Evolutionary conservation across 352 stramenopile genomes (phyloP).

Genomic region (Thalassiosira ordinaria): DNA sequence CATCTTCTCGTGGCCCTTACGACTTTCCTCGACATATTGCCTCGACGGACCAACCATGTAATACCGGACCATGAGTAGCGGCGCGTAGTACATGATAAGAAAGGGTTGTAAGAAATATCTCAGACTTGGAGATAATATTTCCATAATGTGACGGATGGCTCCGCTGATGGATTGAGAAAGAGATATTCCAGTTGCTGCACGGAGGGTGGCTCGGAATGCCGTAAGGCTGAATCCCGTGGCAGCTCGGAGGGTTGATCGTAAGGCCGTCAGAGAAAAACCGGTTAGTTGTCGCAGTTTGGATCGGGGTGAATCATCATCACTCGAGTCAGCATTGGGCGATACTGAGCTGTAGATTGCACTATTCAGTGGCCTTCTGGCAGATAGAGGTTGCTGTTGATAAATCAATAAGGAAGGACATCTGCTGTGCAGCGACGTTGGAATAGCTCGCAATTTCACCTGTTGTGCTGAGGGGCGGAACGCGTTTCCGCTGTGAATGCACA

Average conservation of each 20-base stretch:
- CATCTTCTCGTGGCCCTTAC: constrained; percentile 52
- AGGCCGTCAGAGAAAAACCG: constrained; percentile 22
- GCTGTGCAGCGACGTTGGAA: too few species aligned
- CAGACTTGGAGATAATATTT: neutral
- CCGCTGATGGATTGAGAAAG: constrained; percentile 29
- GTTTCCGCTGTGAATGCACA: too few species aligned
- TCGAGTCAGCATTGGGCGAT: neutral
- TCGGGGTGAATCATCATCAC: constrained; percentile 13
- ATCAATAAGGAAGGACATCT: too few species aligned
- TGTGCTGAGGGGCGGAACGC: too few species aligned
- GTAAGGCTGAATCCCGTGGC: too few species aligned
- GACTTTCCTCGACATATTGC: constrained; percentile 45
- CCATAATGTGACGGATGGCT: constrained; percentile 4
- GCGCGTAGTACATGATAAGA: constrained; percentile 73
- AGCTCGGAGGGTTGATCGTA: too few species aligned
- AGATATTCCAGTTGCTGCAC: constrained; percentile 63
- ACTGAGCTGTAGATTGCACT: constrained; percentile 5
- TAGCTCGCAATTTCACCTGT: too few species aligned
- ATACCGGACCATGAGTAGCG: constrained; percentile 59
- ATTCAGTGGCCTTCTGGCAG: neutral
- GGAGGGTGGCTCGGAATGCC: too few species aligned
- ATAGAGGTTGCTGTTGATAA: too few species aligned
- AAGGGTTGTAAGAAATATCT: constrained; percentile 71
- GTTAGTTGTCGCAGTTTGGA: constrained; percentile 30
- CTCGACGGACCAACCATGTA: constrained; percentile 47